Evolutionary conservation across 129 eudicot species (phyloP).

Genomic region (Helianthus tuberosus): DNA sequence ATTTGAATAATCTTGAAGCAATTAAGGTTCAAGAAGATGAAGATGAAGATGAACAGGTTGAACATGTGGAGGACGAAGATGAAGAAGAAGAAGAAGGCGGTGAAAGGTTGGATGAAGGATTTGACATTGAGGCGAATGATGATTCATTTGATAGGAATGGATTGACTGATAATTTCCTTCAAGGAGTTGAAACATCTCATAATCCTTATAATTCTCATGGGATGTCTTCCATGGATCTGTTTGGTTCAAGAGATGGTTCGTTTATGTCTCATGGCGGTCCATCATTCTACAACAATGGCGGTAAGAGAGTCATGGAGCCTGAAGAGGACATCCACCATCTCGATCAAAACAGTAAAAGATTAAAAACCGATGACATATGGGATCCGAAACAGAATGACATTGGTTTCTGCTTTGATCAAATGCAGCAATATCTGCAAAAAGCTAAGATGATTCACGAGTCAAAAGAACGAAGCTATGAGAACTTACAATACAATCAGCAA

Average conservation of each 20-base stretch:
- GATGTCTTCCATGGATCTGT: constrained; percentile 48
- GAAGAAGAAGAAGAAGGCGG: neutral
- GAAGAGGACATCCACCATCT: constrained; percentile 49
- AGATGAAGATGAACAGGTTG: constrained; percentile 30
- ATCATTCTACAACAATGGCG: constrained; percentile 44
- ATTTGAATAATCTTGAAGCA: constrained; percentile 41
- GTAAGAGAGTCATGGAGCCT: constrained; percentile 69
- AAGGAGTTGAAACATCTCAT: constrained; percentile 53
- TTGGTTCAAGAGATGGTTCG: constrained; percentile 43
- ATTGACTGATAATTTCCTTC: constrained; percentile 58
- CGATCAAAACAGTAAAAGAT: constrained; percentile 51
- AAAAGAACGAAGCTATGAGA: constrained; percentile 43
- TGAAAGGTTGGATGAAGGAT: constrained; percentile 49
- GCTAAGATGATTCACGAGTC: constrained; percentile 50
- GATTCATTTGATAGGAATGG: constrained; percentile 52
- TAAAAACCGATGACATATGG: constrained; percentile 56
- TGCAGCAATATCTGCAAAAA: constrained; percentile 44
- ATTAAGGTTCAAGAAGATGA: constrained; percentile 22
- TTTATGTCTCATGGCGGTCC: constrained; percentile 46
- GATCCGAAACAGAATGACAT: constrained; percentile 50
- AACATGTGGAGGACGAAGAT: constrained; percentile 38
- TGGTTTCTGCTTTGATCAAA: constrained; percentile 56
- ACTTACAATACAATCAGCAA: constrained; percentile 46
- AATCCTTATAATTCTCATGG: constrained; percentile 45
- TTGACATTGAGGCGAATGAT: constrained; percentile 43